Evolutionary conservation across 176 grass and related monocot species (phyloP), one percentile per base, ranked within the genome.

Genomic region (Avena insularis): DNA sequence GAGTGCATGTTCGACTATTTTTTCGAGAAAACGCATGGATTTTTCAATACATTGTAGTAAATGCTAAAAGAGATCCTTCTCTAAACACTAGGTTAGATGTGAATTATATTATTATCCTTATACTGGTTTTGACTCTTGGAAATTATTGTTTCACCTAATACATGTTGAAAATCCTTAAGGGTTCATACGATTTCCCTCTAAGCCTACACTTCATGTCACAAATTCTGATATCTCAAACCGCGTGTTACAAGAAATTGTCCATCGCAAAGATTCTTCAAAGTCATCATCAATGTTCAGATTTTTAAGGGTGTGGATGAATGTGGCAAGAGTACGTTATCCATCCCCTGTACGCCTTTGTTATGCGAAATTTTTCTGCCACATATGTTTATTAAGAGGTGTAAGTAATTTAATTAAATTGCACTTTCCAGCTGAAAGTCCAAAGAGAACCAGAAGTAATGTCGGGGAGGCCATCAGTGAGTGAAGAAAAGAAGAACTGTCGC

Each of bases 401-500:
- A 77, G 89, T 78, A 81, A 88, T 62, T 84, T 62, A 17, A 69
- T 84, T 21, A 12, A 33, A 73, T 73, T 62, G 3, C 54, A 61
- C 80, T 79, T 72, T 91, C 59, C 74, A 91, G 88, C 81, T 53
- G 20, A 97, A 33, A 81, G 58, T 36, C 12, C 87, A 93, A 79
- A 88, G 76, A 81, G 78, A 90, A 71, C 87, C 79, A 53, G 0
- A 45, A 13, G 27, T 94, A 29, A 77, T 88, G 71, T 97, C 90
- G 27, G 87, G 91, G 79, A 90, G 95, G 71, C 74, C 85, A n/a
- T 85, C 71, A 17, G 75, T 94, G 70, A 94, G 91, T 71, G 69
- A 93, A 88, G 84, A 86, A 78, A 90, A 94, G 84, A 89, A 86
- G 72, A 68, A 79, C 71, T 66, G 48, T 35, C 25, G 79, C 90